Evolutionary conservation across 352 stramenopile genomes (phyloP), one percentile per base, ranked within the genome.

Genomic region (Globisporangium recalcitrans): DNA sequence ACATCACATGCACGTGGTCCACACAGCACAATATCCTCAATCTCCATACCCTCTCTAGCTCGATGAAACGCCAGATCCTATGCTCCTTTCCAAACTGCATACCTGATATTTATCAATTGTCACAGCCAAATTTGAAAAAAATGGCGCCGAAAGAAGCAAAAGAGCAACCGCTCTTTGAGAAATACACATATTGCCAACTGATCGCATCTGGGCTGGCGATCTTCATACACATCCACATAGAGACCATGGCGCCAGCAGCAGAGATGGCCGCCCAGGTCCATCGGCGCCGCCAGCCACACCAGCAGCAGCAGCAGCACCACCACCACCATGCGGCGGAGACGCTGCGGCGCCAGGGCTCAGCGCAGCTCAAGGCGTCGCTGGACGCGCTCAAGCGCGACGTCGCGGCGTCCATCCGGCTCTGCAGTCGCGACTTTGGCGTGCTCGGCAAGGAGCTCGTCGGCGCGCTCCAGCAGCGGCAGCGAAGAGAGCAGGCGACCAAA

Each of bases 371-470:
- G 36, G 34, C 42, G 34, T 76, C 72, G 38, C 65, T 93, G 9
- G 53, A 31, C 1, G 61, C 68, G 36, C 77, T 93, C 36, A 80
- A 85, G 56, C 71, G 67, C 52, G 85, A 93, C 64, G 80, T 93
- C 52, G 71, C 77, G 44, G 63, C 73, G 10, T 91, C 82, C 42
- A 80, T 93, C 53, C 75, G 79, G 13, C 70, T 91, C 31, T 93
- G 82, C 62, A 72, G 74, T 48, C 78, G 74, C 53, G 85, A 93
- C 68, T 91, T 91, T 53, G 70, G 71, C 56, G 63, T 82, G n/a
- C 69, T 93, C 5, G 85, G 85, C 1, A 53, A 68, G 6, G 82
- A 93, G 55, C 71, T 93, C 36, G 34, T 93, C 9, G 36, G 34
- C 9, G 80, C 82, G 0, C 58, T 93, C 19, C 66, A 73, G 26